phyloP scores from a whole-genome alignment of 2,329 filamentous ascomycete species.

The Pyrenochaeta sp. region DNA sequence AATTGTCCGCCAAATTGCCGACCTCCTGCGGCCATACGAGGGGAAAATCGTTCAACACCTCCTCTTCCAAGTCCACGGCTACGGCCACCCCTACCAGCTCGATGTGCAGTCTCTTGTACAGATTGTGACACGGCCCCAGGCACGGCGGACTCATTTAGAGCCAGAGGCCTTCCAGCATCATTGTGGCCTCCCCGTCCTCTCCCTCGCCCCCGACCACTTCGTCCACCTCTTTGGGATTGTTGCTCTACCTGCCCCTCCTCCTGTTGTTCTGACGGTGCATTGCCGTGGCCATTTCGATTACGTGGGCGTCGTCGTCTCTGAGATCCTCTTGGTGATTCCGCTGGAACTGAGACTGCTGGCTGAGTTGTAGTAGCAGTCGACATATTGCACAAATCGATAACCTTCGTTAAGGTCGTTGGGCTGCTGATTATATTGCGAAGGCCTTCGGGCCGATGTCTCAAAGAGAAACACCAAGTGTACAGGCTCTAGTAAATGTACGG shows the following conservation, averaged over 20 bases:
- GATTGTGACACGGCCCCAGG: conserved; percentile 9
- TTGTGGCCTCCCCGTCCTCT: conserved; percentile 23
- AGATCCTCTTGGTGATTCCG: conserved; percentile 21
- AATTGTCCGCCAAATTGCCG: conserved; percentile 60
- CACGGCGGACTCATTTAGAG: conserved; percentile 4
- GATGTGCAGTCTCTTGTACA: conserved; percentile 15
- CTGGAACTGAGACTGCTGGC: conserved; percentile 11
- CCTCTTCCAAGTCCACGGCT: conserved; percentile 27
- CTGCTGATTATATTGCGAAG: conserved; percentile 3
- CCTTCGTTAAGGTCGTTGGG: not conserved
- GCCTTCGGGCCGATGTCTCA: not conserved
- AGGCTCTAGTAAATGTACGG: conserved; percentile 42
- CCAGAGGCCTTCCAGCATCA: conserved; percentile 8
- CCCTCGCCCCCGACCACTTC: conserved; percentile 27
- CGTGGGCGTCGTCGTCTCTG: conserved; percentile 32
- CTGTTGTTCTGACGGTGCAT: conserved; percentile 15
- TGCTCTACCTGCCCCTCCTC: conserved; percentile 25
- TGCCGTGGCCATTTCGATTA: conserved; percentile 32
- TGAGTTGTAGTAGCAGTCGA: conserved; percentile 26
- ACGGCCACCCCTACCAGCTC: conserved; percentile 21
- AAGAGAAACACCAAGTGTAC: conserved; percentile 6
- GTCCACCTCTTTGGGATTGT: conserved; percentile 30
- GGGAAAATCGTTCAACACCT: conserved; percentile 25
- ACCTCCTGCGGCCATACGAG: conserved; percentile 44
- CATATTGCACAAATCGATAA: conserved; percentile 22